Evolutionary conservation across 2,329 filamentous ascomycete genomes (phyloP).

Genomic region (Ceratocystis cubensis): DNA sequence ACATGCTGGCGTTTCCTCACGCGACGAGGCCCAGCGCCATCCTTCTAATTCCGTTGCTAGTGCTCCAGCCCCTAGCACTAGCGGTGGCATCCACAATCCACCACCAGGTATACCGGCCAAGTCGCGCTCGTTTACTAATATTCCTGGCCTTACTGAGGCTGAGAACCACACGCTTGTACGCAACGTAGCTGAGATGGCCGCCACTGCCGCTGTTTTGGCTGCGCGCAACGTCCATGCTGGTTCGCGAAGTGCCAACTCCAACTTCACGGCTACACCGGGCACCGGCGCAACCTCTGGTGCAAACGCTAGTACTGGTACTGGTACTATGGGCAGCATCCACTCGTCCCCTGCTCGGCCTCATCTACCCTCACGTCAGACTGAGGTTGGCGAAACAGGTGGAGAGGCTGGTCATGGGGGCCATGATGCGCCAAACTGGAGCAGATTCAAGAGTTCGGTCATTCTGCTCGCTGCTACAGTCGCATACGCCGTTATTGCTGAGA

Average conservation of each 20-base stretch:
- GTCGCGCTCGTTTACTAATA: conserved; percentile 36
- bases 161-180: conserved; percentile 72
- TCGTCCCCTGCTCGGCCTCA: conserved; percentile 3
- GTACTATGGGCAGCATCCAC: not conserved
- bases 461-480: conserved; percentile 77
- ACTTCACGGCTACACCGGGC: not conserved
- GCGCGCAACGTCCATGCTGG: conserved; percentile 53
- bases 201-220: conserved; percentile 77
- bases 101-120: conserved; percentile 35
- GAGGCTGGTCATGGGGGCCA: conserved; percentile 58
- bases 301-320: not conserved
- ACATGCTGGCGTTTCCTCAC: conserved; percentile 50
- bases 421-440: conserved; percentile 97
- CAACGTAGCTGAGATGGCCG: conserved; percentile 86
- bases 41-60: conserved; percentile 32
- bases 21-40: conserved; percentile 35
- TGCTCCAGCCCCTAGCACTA: conserved; percentile 22
- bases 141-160: conserved; percentile 63
- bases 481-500: conserved; percentile 95
- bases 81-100: conserved; percentile 27
- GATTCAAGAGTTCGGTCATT: conserved; percentile 79
- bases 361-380: conserved; percentile 13
- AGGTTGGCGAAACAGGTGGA: conserved; percentile 27
- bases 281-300: not conserved
- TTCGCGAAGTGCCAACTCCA: not conserved